Conservation (phyloP, 2,329 filamentous ascomycete genomes). For the Claviceps africana region DNA sequence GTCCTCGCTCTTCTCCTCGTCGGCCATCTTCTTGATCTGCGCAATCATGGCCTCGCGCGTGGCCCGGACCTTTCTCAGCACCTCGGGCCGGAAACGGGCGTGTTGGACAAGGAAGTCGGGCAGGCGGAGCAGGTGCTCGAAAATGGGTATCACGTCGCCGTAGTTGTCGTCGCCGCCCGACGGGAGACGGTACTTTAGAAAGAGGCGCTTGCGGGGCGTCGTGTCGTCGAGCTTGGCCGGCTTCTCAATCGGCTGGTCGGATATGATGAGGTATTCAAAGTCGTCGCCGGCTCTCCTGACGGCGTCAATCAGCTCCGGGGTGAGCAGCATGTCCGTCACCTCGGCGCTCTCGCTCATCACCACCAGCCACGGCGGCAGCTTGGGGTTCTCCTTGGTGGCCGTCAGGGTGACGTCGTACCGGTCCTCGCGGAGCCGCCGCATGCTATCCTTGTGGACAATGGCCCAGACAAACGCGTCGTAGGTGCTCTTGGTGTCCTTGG, state of each 20-base stretch:
- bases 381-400: slow-evolving; percentile 79
- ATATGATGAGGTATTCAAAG: slow-evolving; percentile 77
- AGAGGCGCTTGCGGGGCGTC: slow-evolving; percentile 70
- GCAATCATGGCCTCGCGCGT: slow-evolving; percentile 69
- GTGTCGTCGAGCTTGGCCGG: slow-evolving; percentile 77
- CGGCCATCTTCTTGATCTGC: slow-evolving; percentile 65
- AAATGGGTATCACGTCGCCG: slow-evolving; percentile 54
- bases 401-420: slow-evolving; percentile 92
- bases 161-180: slow-evolving; percentile 42
- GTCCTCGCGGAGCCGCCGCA: slow-evolving; percentile 80
- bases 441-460: slow-evolving; percentile 84
- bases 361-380: slow-evolving; percentile 78
- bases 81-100: slow-evolving; percentile 82
- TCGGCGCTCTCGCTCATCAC: slow-evolving; percentile 97
- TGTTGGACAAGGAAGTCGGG: slow-evolving; percentile 62
- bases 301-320: slow-evolving; percentile 71
- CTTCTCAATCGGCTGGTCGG: slow-evolving; percentile 79
- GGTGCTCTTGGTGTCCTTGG: slow-evolving; percentile 46
- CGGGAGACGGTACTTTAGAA: slow-evolving; percentile 60
- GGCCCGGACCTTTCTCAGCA: slow-evolving; percentile 66
- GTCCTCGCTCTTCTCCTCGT: slow-evolving; percentile 72
- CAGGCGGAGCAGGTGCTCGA: slow-evolving; percentile 71
- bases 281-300: slow-evolving; percentile 61
- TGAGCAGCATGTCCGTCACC: slow-evolving; percentile 76
- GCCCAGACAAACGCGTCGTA: slow-evolving; percentile 94